Percentiles rank a stretch among this genome's conserved stretches.
phyloP scores from a whole-genome alignment of 805 yeast species.

The Saccharomycopsis synnaedendra region DNA sequence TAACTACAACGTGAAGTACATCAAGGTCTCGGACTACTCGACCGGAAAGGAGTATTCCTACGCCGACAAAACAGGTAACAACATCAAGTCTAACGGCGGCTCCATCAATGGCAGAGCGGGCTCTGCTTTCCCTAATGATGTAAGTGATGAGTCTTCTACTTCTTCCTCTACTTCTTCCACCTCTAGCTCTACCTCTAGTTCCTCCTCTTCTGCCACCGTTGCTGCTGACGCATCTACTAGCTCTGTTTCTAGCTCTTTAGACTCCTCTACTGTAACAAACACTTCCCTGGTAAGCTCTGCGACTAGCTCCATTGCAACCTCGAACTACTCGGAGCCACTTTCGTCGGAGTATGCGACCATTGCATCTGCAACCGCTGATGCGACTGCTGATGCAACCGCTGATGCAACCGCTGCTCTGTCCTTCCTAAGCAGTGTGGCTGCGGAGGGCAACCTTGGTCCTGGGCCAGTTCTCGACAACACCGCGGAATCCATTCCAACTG shows the following conservation, averaged over 20 bases:
- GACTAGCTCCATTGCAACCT: constrained; percentile 13
- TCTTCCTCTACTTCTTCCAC: constrained; percentile 4
- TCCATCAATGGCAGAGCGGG: constrained; percentile 10
- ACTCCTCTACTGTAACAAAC: neutral
- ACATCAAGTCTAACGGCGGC: constrained; percentile 8
- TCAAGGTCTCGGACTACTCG: constrained; percentile 59
- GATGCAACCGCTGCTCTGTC: neutral
- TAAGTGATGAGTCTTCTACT: neutral
- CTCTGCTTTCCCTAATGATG: constrained; percentile 4
- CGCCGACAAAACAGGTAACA: constrained; percentile 31
- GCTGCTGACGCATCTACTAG: constrained; percentile 25
- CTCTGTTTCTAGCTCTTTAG: constrained; percentile 16
- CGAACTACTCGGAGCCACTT: constrained; percentile 9
- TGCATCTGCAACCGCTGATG: constrained; percentile 5
- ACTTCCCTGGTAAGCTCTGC: neutral
- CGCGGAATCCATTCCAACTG: constrained; percentile 12
- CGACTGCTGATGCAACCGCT: constrained; percentile 1
- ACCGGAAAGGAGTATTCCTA: constrained; percentile 49
- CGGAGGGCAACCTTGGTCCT: constrained; percentile 10
- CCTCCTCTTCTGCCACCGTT: constrained; percentile 19
- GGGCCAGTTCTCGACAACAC: constrained; percentile 3
- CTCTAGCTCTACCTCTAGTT: constrained; percentile 3
- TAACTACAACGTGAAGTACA: constrained; percentile 47
- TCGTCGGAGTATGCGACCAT: constrained; percentile 15
- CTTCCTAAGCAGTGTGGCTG: neutral